Conservation (phyloP, 1,284 basidiomycete genomes). For the Peniophora sp. region DNA sequence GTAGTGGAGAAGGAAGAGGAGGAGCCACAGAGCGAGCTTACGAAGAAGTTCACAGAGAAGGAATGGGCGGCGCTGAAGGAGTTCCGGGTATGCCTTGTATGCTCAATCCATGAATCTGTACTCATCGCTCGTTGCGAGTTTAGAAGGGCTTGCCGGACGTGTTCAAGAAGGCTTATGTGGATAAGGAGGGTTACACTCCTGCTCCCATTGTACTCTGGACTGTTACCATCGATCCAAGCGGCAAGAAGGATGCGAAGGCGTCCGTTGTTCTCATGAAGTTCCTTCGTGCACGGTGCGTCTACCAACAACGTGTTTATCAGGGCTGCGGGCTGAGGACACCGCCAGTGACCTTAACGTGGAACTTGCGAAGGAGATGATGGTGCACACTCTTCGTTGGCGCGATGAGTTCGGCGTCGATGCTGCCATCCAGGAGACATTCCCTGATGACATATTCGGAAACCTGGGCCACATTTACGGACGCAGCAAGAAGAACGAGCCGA, state of each 20-base stretch:
- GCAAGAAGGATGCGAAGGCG: slow-evolving; percentile 44
- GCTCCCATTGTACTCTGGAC: slow-evolving; percentile 61
- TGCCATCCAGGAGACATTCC: slow-evolving; percentile 54
- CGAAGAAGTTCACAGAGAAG: slow-evolving; percentile 54
- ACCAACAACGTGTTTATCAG: not conserved
- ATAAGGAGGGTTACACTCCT: slow-evolving; percentile 40
- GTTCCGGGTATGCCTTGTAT: slow-evolving; percentile 43
- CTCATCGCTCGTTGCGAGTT: not conserved
- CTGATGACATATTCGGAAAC: slow-evolving; percentile 54
- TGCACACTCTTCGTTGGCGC: slow-evolving; percentile 66
- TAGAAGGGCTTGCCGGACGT: slow-evolving; percentile 50
- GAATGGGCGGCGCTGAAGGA: slow-evolving; percentile 65
- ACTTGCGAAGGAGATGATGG: slow-evolving; percentile 56
- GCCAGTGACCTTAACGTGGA: slow-evolving; percentile 37
- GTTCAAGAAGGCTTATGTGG: slow-evolving; percentile 49
- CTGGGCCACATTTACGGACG: slow-evolving; percentile 58
- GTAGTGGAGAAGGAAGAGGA: slow-evolving; percentile 9
- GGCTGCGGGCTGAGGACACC: not conserved
- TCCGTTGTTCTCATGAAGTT: slow-evolving; percentile 76
- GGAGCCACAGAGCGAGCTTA: slow-evolving; percentile 63
- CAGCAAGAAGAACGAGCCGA: slow-evolving; percentile 60
- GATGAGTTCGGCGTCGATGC: slow-evolving; percentile 59
- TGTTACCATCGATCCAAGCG: slow-evolving; percentile 49
- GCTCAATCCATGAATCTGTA: not conserved
- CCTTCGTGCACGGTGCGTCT: slow-evolving; percentile 58